These are phyloP conservation scores for Skeletonema potamos DNA, from an alignment of 108 stramenopile species.

Conservation along the genomic window DNA sequence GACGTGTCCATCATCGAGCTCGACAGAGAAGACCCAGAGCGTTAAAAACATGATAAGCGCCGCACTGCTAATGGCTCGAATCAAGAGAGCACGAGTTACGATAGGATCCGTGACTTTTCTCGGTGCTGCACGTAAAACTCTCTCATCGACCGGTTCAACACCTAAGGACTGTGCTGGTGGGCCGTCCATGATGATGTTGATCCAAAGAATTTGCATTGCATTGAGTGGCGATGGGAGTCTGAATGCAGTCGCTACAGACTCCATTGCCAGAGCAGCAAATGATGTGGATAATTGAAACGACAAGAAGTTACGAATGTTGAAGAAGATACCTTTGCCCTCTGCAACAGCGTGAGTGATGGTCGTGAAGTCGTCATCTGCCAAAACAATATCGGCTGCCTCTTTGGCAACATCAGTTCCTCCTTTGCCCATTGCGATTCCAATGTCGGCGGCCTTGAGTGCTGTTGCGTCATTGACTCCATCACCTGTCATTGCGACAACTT, in stretches of 20 bases:
- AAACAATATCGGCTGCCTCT: constrained; percentile 95
- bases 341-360: constrained; percentile 92
- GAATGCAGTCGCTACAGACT: constrained; percentile 85
- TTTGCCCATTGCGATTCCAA: constrained; percentile 98
- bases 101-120: constrained; percentile 88
- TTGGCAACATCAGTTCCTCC: constrained; percentile 97
- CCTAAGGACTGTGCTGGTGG: constrained; percentile 93
- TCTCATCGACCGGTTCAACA: constrained; percentile 88
- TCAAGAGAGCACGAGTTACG: constrained; percentile 81
- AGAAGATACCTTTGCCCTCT: constrained; percentile 97
- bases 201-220: constrained; percentile 98
- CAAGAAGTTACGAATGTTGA: constrained; percentile 98
- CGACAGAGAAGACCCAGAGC: constrained; percentile 82
- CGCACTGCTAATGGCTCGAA: constrained; percentile 86
- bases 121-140: constrained; percentile 85
- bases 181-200: constrained; percentile 99
- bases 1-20: constrained; percentile 81
- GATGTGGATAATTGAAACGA: constrained; percentile 95
- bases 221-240: constrained; percentile 91
- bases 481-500: constrained; percentile 98
- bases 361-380: constrained; percentile 92
- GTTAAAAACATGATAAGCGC: constrained; percentile 88
- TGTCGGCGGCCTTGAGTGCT: constrained; percentile 94
- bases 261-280: constrained; percentile 93
- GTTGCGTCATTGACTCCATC: constrained; percentile 98